Evolutionary conservation across 108 stramenopile genomes (phyloP), one percentile per base, ranked within the genome.

Genomic region (Tribonema minus): DNA sequence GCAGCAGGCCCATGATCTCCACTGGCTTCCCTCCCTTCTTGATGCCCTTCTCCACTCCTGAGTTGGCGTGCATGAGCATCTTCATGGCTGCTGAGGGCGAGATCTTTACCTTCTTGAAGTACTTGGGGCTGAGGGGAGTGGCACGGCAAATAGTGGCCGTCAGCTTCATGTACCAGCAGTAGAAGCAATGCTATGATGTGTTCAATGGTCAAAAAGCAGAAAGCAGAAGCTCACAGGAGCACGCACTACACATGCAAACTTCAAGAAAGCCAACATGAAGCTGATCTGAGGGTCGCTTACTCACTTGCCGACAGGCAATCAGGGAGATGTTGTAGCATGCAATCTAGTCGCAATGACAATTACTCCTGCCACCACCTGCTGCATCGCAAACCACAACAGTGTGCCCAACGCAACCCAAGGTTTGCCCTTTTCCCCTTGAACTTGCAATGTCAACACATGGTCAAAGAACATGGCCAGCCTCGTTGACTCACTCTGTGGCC

Each of bases 31-130:
- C 95, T 2, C 93, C 92, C 0, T 35, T 33, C 58, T 79, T 73
- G 61, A 96, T 90, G 46, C 98, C 98, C 87, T 94, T 95, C 63
- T 96, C 91, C n/a, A 98, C 96, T 29, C 98, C 98, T 2, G 92
- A 89, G 3, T 92, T 89, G 68, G 95, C 95, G 80, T 98, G 96
- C 85, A 92, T 93, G 82, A 94, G 62, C 86, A 84, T 84, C 46
- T 85, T 84, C 85, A 86, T 84, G 28, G 75, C 70, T 71, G 87
- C 88, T 7, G 77, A 80, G 2, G 88, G 86, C 2, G 88, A 82
- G 32, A 90, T 65, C 61, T 36, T 81, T 54, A 87, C 87, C 41
- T 82, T 84, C 54, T 84, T 87, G 70, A 89, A 89, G 80, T 87
- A 85, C 40, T 75, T 86, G 0, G 88, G 79, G 59, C 86, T 88